Conservation (phyloP, 1,284 basidiomycete genomes). For the Vanrija sp. region DNA sequence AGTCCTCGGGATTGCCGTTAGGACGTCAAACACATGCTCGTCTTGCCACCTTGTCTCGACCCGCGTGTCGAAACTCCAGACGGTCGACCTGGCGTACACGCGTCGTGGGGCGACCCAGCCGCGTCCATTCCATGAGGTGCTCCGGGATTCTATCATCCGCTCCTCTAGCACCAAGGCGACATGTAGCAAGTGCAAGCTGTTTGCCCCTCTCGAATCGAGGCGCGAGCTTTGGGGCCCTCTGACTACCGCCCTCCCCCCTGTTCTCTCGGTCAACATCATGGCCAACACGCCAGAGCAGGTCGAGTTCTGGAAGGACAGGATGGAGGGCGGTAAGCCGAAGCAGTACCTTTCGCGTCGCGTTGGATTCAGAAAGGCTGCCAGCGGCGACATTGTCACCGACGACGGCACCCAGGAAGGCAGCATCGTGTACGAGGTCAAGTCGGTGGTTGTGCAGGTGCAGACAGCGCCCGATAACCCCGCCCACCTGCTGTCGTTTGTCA, state of each 20-base stretch:
- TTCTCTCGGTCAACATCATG: slow-evolving; percentile 84
- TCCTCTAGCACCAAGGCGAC: slow-evolving; percentile 78
- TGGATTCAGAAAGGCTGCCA: slow-evolving; percentile 38
- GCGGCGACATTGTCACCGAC: slow-evolving; percentile 54
- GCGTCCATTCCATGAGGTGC: slow-evolving; percentile 60
- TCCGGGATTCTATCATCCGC: slow-evolving; percentile 73
- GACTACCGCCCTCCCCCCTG: slow-evolving; percentile 63
- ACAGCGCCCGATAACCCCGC: slow-evolving; percentile 65
- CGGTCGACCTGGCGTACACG: slow-evolving; percentile 86
- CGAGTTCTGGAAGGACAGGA: slow-evolving; percentile 69
- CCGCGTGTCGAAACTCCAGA: slow-evolving; percentile 71
- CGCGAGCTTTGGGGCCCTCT: slow-evolving; percentile 62
- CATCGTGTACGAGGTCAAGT: slow-evolving; percentile 61
- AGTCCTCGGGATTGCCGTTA: slow-evolving; percentile 70
- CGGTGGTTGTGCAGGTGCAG: slow-evolving; percentile 75
- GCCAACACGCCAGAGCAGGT: slow-evolving; percentile 73
- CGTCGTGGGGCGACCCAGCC: not conserved
- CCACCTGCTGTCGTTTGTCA: slow-evolving; percentile 86
- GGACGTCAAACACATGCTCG: slow-evolving; percentile 69
- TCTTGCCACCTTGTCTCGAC: slow-evolving; percentile 67
- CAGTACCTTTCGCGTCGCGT: slow-evolving; percentile 41
- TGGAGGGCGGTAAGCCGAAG: slow-evolving; percentile 15
- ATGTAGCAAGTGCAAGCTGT: slow-evolving; percentile 77
- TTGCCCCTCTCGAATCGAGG: slow-evolving; percentile 66
- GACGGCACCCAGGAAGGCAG: slow-evolving; percentile 54